These are phyloP conservation scores for Moesziomyces antarcticus DNA, from an alignment of 1,284 basidiomycete species.

Conservation along the genomic window DNA sequence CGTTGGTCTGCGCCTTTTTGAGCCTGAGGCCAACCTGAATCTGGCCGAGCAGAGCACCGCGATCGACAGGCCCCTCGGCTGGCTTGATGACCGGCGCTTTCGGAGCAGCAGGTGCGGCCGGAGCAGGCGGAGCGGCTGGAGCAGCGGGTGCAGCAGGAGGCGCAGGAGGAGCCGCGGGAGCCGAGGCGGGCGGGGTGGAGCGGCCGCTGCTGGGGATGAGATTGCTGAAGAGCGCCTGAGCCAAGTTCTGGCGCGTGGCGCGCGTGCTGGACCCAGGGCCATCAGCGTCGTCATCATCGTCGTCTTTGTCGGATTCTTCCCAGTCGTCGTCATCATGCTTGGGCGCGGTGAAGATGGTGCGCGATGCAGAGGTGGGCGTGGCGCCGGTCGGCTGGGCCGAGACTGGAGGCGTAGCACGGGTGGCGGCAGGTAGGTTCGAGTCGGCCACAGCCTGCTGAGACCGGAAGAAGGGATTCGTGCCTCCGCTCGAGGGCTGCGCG, in stretches of 20 bases:
- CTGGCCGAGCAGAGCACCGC: slow-evolving; percentile 79
- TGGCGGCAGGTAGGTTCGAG: slow-evolving; percentile 38
- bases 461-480: slow-evolving; percentile 64
- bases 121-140: slow-evolving; percentile 46
- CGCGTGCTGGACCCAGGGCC: slow-evolving; percentile 62
- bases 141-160: slow-evolving; percentile 66
- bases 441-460: slow-evolving; percentile 30
- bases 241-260: slow-evolving; percentile 64
- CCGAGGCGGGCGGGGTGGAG: slow-evolving; percentile 49
- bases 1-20: slow-evolving; percentile 83
- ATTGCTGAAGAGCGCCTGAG: slow-evolving; percentile 64
- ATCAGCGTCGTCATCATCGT: slow-evolving; percentile 65
- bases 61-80: slow-evolving; percentile 71
- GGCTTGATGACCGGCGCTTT: slow-evolving; percentile 57
- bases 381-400: slow-evolving; percentile 47
- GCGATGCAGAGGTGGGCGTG: slow-evolving; percentile 25
- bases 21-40: slow-evolving; percentile 85
- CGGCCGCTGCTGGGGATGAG: slow-evolving; percentile 56
- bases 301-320: slow-evolving; percentile 62
- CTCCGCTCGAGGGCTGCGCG: slow-evolving; percentile 22
- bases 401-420: slow-evolving; percentile 44
- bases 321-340: slow-evolving; percentile 65
- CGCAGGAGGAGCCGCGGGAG: slow-evolving; percentile 45
- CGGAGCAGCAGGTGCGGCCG: slow-evolving; percentile 64
- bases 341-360: slow-evolving; percentile 50